Percentiles rank a stretch among this genome's conserved stretches.
phyloP scores from a whole-genome alignment of 2,329 filamentous ascomycete species.

The Exserohilum turcica region DNA sequence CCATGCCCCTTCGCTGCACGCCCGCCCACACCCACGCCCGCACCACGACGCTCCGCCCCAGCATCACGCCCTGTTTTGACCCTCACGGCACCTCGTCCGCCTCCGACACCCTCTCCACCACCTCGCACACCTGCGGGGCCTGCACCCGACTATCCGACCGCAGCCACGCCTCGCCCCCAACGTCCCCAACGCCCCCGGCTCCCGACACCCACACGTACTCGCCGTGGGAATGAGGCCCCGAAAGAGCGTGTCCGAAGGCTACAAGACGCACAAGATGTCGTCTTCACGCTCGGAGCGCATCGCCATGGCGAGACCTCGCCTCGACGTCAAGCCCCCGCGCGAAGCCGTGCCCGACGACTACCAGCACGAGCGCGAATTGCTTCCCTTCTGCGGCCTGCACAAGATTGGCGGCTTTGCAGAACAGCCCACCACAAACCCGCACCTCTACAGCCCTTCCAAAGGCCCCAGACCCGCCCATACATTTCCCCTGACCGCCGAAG shows the following conservation, averaged over 20 bases:
- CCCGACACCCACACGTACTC: conserved; percentile 80
- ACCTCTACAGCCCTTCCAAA: conserved; percentile 45
- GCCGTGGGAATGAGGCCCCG: conserved; percentile 93
- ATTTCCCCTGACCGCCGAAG: conserved; percentile 41
- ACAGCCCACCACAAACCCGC: conserved; percentile 56
- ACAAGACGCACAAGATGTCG: conserved; percentile 71
- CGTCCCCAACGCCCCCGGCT: conserved; percentile 65
- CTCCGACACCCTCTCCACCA: conserved; percentile 26
- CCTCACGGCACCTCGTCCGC: too few relatives aligned
- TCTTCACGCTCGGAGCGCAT: conserved; percentile 34
- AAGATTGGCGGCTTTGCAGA: conserved; percentile 71
- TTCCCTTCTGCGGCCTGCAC: conserved; percentile 81
- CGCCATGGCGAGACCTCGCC: conserved; percentile 26
- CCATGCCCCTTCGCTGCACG: conserved; percentile 16
- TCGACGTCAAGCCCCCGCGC: conserved; percentile 32
- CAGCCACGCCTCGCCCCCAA: conserved; percentile 48
- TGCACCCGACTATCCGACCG: conserved; percentile 33
- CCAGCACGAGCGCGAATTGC: conserved; percentile 63
- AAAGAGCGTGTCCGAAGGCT: conserved; percentile 91
- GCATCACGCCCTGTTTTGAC: conserved; percentile 53
- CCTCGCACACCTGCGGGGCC: conserved; percentile 32
- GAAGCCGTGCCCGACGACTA: conserved; percentile 28
- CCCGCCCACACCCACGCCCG: conserved; percentile 38
- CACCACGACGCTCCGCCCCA: conserved; percentile 54
- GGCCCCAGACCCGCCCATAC: conserved; percentile 27